These are phyloP conservation scores for Malus hybrid DNA, from an alignment of 331 rosid species.

Conservation along the genomic window DNA sequence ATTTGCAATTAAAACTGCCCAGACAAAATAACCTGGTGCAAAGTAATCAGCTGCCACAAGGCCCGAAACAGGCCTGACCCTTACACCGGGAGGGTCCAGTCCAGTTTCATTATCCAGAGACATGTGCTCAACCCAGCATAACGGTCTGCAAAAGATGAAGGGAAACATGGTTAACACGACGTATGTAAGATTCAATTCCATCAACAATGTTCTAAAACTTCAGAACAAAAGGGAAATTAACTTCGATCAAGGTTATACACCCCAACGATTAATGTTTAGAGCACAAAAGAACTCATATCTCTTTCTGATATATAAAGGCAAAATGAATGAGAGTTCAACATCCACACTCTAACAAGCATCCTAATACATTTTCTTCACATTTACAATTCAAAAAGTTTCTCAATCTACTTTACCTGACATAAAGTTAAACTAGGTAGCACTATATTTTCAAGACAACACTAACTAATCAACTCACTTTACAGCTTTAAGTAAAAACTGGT, in stretches of 20 bases:
- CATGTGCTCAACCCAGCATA: slow-evolving; percentile 89
- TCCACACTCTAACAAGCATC: background rate
- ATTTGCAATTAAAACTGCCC: slow-evolving; percentile 97
- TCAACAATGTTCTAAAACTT: background rate
- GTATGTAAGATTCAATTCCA: background rate
- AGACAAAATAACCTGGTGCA: slow-evolving; percentile 92
- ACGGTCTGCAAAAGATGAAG: slow-evolving; percentile 48
- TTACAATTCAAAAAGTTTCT: background rate
- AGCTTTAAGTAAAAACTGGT: background rate
- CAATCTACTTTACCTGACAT: background rate
- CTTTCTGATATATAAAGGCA: background rate
- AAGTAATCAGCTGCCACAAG: slow-evolving; percentile 98
- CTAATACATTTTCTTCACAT: background rate
- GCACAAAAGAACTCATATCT: background rate
- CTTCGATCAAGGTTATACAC: background rate
- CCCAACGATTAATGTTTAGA: background rate
- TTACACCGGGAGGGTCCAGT: slow-evolving; percentile 61
- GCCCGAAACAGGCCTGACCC: slow-evolving; percentile 91
- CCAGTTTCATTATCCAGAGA: slow-evolving; percentile 94
- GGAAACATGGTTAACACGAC: background rate
- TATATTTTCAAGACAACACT: background rate
- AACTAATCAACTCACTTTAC: background rate
- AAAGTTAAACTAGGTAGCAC: background rate
- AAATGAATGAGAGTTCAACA: too few species aligned
- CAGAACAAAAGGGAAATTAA: background rate